Conservation (phyloP, 805 yeast genomes). For the Metschnikowia bowlesiae region DNA sequence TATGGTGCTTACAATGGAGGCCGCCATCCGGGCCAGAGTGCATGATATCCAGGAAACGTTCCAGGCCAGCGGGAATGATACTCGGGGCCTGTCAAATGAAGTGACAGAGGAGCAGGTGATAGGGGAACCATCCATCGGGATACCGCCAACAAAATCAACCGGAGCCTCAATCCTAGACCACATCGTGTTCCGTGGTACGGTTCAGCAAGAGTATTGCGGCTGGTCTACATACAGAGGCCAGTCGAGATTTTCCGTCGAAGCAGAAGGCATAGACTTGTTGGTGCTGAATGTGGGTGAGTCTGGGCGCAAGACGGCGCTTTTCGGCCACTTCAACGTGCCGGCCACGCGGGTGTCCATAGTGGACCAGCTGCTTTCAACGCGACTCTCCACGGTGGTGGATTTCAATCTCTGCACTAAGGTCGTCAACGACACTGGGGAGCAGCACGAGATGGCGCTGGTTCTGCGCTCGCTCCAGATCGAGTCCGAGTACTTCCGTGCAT, state of each 20-base stretch:
- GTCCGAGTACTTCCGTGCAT: constrained; percentile 55
- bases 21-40: constrained; percentile 7
- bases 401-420: constrained; percentile 43
- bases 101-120: not conserved
- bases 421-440: constrained; percentile 27
- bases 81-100: too few relatives aligned
- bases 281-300: constrained; percentile 18
- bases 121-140: not conserved
- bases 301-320: constrained; percentile 17
- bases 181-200: constrained; percentile 21
- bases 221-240: constrained; percentile 29
- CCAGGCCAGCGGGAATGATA: too few relatives aligned
- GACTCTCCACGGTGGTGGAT: constrained; percentile 41
- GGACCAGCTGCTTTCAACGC: constrained; percentile 36
- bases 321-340: constrained; percentile 41
- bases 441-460: too few relatives aligned
- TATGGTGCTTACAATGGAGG: constrained; percentile 7
- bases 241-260: constrained; percentile 32
- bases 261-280: constrained; percentile 27
- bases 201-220: constrained; percentile 34
- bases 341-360: constrained; percentile 38
- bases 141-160: too few relatives aligned
- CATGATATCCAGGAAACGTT: constrained; percentile 7
- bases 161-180: not conserved
- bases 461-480: constrained; percentile 50